Conservation (phyloP, 1,139 yeast genomes). For the Yamadazyma membranifaciens region DNA sequence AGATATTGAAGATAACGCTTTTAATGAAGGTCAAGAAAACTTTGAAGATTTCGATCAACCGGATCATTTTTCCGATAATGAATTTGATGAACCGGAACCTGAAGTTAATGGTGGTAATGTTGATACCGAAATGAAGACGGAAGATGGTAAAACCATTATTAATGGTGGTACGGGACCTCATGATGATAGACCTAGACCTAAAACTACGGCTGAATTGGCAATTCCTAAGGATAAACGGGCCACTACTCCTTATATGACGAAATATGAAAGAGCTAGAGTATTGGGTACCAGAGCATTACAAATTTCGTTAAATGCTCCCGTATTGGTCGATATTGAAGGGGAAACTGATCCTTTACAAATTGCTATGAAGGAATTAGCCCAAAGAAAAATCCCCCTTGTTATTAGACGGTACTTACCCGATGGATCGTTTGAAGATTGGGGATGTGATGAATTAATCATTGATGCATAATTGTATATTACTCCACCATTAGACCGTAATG, state of each 20-base stretch:
- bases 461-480: slow-evolving; percentile 52
- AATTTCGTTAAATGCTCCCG: slow-evolving; percentile 97
- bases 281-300: slow-evolving; percentile 96
- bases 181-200: slow-evolving; percentile 53
- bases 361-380: slow-evolving; percentile 95
- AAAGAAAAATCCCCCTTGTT: slow-evolving; percentile 91
- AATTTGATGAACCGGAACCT: slow-evolving; percentile 44
- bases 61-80: slow-evolving; percentile 74
- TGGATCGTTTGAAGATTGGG: slow-evolving; percentile 98
- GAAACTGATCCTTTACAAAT: slow-evolving; percentile 99
- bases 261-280: slow-evolving; percentile 95
- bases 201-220: slow-evolving; percentile 77
- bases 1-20: slow-evolving; percentile 52
- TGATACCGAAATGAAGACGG: slow-evolving; percentile 56
- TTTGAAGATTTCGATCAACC: slow-evolving; percentile 77
- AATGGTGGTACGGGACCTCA: slow-evolving; percentile 67
- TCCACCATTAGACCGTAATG: not conserved
- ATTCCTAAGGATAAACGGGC: slow-evolving; percentile 85
- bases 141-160: slow-evolving; percentile 71
- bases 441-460: slow-evolving; percentile 93
- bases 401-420: slow-evolving; percentile 96
- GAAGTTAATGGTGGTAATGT: slow-evolving; percentile 20
- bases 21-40: slow-evolving; percentile 78
- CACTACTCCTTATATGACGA: slow-evolving; percentile 98
- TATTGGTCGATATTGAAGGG: slow-evolving; percentile 95